Conservation (phyloP, 2,329 filamentous ascomycete species). For the Penicillium sp. region DNA sequence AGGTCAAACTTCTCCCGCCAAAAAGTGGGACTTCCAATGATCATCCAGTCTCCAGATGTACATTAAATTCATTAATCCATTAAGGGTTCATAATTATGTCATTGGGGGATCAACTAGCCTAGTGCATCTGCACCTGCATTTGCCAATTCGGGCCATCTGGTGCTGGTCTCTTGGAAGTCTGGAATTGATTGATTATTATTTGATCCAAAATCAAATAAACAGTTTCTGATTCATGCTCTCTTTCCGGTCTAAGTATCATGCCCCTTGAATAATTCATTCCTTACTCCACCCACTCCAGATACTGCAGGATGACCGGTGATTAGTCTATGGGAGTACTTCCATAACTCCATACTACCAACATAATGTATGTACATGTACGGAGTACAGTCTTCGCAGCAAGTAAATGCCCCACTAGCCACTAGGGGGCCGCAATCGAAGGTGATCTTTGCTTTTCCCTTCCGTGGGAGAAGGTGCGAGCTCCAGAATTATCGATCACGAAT, state of each 20-base stretch:
- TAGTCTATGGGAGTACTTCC: background rate
- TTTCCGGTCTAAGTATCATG: background rate
- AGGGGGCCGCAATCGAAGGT: background rate
- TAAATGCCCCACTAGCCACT: constrained; percentile 3
- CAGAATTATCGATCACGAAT: background rate
- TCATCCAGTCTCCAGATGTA: background rate
- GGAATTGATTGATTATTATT: background rate
- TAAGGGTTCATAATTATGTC: constrained; percentile 13
- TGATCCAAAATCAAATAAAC: too few relatives aligned
- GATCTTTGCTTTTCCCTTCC: background rate
- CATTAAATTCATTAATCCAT: background rate
- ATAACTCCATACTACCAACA: too few relatives aligned
- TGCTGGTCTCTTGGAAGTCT: constrained; percentile 13
- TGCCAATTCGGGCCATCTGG: constrained; percentile 19
- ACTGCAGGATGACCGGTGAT: background rate
- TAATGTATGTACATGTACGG: too few relatives aligned
- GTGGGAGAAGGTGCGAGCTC: background rate
- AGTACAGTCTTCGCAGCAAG: background rate
- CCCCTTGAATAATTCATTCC: background rate
- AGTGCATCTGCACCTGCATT: constrained; percentile 16
- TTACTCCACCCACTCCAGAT: background rate
- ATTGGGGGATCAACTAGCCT: background rate
- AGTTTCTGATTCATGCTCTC: background rate
- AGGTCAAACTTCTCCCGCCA: background rate
- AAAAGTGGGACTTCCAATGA: background rate